Conservation (phyloP, 768 basidiomycete species). For the Lactifluus echinatus region DNA sequence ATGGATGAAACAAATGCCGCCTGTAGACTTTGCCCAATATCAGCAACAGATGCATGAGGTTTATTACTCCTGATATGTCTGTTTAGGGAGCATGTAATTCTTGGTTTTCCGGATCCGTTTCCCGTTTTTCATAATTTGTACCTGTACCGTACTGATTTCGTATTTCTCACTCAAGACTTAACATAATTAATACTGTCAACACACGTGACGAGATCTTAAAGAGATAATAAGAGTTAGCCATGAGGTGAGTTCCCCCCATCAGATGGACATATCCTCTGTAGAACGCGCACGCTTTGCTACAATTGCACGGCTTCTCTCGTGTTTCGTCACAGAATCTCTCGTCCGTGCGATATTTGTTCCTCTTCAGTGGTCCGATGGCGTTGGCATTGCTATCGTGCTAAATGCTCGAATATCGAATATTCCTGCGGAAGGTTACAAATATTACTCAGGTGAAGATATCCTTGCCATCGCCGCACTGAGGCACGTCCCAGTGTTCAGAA, state of each 20-base stretch:
- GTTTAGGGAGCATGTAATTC: neutral
- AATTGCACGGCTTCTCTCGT: conserved; percentile 43
- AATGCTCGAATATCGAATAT: conserved; percentile 23
- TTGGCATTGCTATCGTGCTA: conserved; percentile 37
- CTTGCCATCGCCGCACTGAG: conserved; percentile 41
- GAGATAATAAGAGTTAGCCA: too few species aligned
- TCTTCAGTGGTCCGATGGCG: conserved; percentile 27
- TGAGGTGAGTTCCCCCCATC: neutral
- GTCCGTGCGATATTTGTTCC: conserved; percentile 40
- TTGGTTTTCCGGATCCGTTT: too few species aligned
- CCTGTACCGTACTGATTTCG: too few species aligned
- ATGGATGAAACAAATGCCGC: conserved; percentile 20
- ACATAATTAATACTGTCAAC: too few species aligned
- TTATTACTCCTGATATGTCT: neutral
- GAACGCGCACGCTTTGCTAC: conserved; percentile 38
- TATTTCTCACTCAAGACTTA: too few species aligned
- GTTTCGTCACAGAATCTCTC: conserved; percentile 50
- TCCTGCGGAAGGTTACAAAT: neutral
- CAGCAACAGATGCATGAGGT: neutral
- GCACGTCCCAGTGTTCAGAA: conserved; percentile 39
- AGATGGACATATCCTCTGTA: neutral
- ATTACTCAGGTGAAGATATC: conserved; percentile 31
- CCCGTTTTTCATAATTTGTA: too few species aligned
- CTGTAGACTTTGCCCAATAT: conserved; percentile 3
- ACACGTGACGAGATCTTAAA: too few species aligned